Evolutionary conservation across 352 stramenopile species (phyloP).

Genomic region (Phytophthora citrophthora): DNA sequence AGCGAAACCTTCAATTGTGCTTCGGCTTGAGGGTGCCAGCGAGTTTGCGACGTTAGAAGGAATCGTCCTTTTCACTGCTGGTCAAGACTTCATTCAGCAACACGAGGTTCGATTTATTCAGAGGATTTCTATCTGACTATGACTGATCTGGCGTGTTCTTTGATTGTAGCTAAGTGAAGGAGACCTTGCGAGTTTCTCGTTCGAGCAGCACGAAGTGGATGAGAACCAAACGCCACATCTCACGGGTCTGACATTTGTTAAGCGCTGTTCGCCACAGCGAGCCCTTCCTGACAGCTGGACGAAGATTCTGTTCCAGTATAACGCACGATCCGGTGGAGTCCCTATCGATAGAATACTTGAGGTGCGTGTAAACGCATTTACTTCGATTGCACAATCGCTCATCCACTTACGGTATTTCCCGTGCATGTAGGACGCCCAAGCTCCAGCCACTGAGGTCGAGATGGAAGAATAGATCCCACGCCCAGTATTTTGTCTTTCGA

Average conservation of each 20-base stretch:
- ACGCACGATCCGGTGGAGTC: constrained; percentile 66
- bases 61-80: constrained; percentile 58
- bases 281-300: constrained; percentile 90
- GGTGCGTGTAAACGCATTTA: constrained; percentile 36
- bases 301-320: constrained; percentile 87
- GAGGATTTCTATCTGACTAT: neutral
- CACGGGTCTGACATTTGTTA: constrained; percentile 64
- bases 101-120: constrained; percentile 58
- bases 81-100: constrained; percentile 56
- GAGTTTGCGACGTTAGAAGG: constrained; percentile 79
- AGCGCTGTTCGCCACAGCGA: constrained; percentile 81
- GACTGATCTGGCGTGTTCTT: neutral
- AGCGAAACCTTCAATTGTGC: constrained; percentile 75
- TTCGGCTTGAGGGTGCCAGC: constrained; percentile 55
- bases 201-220: constrained; percentile 66
- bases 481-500: constrained; percentile 36
- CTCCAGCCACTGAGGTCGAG: constrained; percentile 30
- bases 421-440: constrained; percentile 37
- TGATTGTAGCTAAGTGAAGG: constrained; percentile 63
- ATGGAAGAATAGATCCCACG: constrained; percentile 39
- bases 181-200: constrained; percentile 82
- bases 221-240: constrained; percentile 55
- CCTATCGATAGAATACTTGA: constrained; percentile 69
- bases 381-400: neutral
- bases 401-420: constrained; percentile 3